Percentiles rank a stretch among this genome's conserved stretches.
phyloP scores from a whole-genome alignment of 768 basidiomycete genomes.

The Fomitopsis pulvina region DNA sequence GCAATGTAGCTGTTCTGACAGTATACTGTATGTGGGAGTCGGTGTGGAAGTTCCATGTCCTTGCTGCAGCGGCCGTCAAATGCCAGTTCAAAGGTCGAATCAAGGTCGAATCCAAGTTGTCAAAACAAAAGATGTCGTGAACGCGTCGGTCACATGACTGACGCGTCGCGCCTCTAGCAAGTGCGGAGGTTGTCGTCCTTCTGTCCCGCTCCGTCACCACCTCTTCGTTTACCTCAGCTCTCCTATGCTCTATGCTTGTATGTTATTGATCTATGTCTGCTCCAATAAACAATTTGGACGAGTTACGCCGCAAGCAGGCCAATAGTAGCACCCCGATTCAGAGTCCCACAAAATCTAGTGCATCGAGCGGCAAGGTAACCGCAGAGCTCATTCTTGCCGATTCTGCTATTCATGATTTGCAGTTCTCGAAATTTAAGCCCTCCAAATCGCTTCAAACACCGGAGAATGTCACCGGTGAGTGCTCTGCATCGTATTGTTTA shows the following conservation, averaged over 20 bases:
- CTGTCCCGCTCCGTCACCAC: background rate
- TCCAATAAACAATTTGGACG: slow-evolving; percentile 17
- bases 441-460: slow-evolving; percentile 8
- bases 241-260: background rate
- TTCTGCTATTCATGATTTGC: background rate
- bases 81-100: too few species aligned
- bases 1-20: too few species aligned
- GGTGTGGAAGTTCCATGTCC: too few species aligned
- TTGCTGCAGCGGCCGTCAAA: too few species aligned
- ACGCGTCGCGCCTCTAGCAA: slow-evolving; percentile 8
- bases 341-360: background rate
- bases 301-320: slow-evolving; percentile 11
- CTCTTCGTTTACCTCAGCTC: background rate
- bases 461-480: slow-evolving; percentile 6
- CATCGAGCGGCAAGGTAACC: background rate
- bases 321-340: background rate
- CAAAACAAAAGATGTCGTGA: too few species aligned
- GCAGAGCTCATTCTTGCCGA: background rate
- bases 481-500: background rate
- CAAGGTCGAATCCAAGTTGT: too few species aligned
- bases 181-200: background rate
- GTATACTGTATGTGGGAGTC: too few species aligned
- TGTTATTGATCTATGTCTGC: slow-evolving; percentile 8
- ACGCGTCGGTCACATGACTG: slow-evolving; percentile 5
- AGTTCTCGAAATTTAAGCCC: slow-evolving; percentile 1